phyloP scores from a whole-genome alignment of 345 rosid species.

The Chamaenerion angustifolium region DNA sequence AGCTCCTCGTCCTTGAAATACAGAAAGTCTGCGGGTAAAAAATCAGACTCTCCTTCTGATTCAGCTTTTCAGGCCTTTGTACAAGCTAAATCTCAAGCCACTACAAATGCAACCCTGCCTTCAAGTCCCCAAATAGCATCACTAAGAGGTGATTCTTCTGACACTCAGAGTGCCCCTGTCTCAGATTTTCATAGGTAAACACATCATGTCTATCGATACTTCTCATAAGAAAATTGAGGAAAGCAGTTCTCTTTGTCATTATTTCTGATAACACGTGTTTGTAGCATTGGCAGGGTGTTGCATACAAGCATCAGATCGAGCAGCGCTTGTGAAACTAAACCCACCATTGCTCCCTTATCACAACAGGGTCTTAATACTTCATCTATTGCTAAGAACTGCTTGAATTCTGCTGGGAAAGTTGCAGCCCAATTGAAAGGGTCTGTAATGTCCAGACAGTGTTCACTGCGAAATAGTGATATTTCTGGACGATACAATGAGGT shows the following conservation, averaged over 20 bases:
- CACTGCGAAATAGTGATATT: conserved; percentile 17
- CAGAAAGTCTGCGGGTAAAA: conserved; percentile 8
- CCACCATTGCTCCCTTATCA: conserved; percentile 14
- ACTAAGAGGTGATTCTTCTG: too few species aligned
- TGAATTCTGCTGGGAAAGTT: conserved; percentile 35
- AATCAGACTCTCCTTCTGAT: conserved; percentile 4
- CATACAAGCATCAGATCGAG: conserved; percentile 22
- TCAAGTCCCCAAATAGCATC: conserved; percentile 3
- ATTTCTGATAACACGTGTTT: too few species aligned
- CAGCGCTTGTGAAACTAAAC: conserved; percentile 20
- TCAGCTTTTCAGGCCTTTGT: conserved; percentile 8
- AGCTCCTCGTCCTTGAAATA: conserved; percentile 14
- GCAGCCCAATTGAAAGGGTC: conserved; percentile 59
- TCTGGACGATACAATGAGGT: conserved; percentile 25
- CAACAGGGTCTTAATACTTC: conserved; percentile 4
- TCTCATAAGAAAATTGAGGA: too few species aligned
- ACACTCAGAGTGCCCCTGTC: too few species aligned
- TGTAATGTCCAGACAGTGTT: conserved; percentile 28
- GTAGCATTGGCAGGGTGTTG: conserved; percentile 8
- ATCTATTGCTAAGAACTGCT: too few species aligned
- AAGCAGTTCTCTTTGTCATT: too few species aligned
- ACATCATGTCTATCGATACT: too few species aligned
- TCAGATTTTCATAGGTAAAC: too few species aligned
- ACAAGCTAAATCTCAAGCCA: conserved; percentile 16
- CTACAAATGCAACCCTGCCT: conserved; percentile 5